Evolutionary conservation across 768 basidiomycete genomes (phyloP), one percentile per base, ranked within the genome.

Genomic region (Kwoniella botswanensis): DNA sequence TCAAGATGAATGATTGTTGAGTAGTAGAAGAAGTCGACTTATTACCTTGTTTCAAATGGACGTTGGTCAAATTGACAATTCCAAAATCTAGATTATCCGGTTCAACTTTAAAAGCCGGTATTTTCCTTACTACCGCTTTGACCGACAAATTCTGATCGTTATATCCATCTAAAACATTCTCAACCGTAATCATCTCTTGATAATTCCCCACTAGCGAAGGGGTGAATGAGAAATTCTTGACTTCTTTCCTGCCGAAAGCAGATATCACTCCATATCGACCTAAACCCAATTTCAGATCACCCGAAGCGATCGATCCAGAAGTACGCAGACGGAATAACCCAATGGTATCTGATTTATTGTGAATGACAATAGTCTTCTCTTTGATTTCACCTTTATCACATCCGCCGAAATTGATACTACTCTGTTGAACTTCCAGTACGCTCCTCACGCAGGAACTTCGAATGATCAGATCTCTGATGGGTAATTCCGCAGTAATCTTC

Each of bases 251-350:
- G 11, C 79, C 79, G 65, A 76, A 83, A 1, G 81, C 77, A 5
- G 79, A 74, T 44, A 83, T 79, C 44, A 83, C 78, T 50, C 81
- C 82, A 54, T 82, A 78, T 35, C 81, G 76, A 43, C 82, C 82
- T 13, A 79, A 66, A 54, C 78, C 76, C 52, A 83, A 76, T 52
- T 79, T 81, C 18, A 83, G 71, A 69, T 81, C 78, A 35, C 80
- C 80, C 1, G 77, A 79, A 7, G 80, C 79, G 42, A 83, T 83
- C 18, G 76, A 78, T 21, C 82, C 82, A 21, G 77, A 79, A 22
- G 79, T 79, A 21, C 79, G 78, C 21, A 83, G 71, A 11, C 80
- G 65, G 76, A 82, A 83, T 11, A 82, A 53, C 17, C 81, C 81
- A 10, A 81, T 71, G n/a, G 65, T 72, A 52, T 83, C 82, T 59